phyloP scores from a whole-genome alignment of 805 yeast species.

The Tetrapisispora arboricola region DNA sequence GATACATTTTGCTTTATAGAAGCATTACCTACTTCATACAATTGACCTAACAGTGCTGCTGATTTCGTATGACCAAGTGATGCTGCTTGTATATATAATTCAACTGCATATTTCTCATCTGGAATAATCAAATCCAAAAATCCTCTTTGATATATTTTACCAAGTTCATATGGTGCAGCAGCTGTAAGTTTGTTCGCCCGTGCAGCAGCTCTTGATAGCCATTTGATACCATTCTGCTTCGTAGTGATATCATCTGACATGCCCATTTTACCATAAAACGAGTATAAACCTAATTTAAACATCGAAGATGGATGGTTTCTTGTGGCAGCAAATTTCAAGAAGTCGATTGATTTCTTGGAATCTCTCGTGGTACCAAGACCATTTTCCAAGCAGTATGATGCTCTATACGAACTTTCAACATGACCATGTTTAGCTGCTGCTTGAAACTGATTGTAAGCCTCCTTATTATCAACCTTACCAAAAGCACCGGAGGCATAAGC shows the following conservation, averaged over 20 bases:
- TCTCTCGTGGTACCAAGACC: conserved; percentile 90
- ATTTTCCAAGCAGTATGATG: conserved; percentile 85
- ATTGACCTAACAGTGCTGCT: conserved; percentile 67
- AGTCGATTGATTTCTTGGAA: conserved; percentile 75
- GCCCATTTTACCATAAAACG: conserved; percentile 80
- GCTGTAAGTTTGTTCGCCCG: conserved; percentile 75
- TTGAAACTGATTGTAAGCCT: conserved; percentile 68
- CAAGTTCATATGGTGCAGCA: conserved; percentile 93
- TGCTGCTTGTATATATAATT: conserved; percentile 79
- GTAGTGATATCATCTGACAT: conserved; percentile 54
- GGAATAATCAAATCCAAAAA: conserved; percentile 79
- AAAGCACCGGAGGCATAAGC: conserved; percentile 77
- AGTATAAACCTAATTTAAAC: conserved; percentile 83
- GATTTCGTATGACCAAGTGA: conserved; percentile 79
- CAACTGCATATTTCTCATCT: conserved; percentile 77
- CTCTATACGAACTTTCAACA: conserved; percentile 81
- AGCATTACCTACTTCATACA: conserved; percentile 66
- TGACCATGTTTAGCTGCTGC: conserved; percentile 92
- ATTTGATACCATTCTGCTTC: conserved; percentile 79
- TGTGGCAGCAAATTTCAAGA: conserved; percentile 75
- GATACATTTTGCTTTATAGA: conserved; percentile 68
- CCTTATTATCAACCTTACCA: conserved; percentile 68
- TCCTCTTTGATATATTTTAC: conserved; percentile 72
- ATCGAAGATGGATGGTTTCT: conserved; percentile 95
- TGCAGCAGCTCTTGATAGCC: conserved; percentile 83